phyloP scores from a whole-genome alignment of 345 rosid genomes.

The Citrus mangshanensis region DNA sequence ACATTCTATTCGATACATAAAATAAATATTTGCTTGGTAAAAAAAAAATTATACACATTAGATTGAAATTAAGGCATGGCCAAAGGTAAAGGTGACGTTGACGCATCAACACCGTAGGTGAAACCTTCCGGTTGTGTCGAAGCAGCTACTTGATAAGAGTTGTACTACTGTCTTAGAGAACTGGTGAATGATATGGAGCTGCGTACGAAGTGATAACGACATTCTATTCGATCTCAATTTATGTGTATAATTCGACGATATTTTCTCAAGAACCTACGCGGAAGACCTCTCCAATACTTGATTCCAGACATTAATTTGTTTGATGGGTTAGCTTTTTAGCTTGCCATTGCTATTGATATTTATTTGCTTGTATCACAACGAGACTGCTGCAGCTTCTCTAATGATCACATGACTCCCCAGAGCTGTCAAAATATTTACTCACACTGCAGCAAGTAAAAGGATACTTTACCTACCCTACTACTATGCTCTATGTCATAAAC shows the following conservation, averaged over 20 bases:
- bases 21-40: too few relatives aligned
- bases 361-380: neutral
- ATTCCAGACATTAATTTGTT: neutral
- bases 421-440: neutral
- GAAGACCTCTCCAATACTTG: neutral
- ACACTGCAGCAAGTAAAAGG: neutral
- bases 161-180: neutral
- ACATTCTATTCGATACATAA: too few relatives aligned
- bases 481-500: neutral
- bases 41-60: too few relatives aligned
- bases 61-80: neutral
- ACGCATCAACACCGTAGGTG: neutral
- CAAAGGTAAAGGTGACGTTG: neutral
- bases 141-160: neutral
- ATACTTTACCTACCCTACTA: neutral
- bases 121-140: neutral
- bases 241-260: too few relatives aligned
- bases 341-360: neutral
- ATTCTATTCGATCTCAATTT: neutral
- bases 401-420: conserved; percentile 2
- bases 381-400: neutral
- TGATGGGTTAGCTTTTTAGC: neutral
- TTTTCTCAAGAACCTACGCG: too few relatives aligned
- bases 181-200: neutral
- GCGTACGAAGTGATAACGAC: neutral